Evolutionary conservation across 225 moss, liverwort and hornwort genomes (phyloP).

Genomic region (Sphagnum contortum): DNA sequence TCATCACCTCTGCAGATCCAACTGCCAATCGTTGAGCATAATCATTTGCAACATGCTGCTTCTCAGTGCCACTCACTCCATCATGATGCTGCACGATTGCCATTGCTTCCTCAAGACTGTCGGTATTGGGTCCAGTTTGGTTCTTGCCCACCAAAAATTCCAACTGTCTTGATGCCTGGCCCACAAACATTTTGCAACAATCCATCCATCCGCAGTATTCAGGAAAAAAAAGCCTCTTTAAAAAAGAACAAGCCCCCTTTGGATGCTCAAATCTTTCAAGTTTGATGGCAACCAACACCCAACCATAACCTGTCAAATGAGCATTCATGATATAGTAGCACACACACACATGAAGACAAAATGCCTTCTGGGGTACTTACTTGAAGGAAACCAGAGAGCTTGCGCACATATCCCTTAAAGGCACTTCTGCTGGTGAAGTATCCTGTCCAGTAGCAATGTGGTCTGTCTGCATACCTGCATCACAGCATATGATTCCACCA

Average conservation of each 20-base stretch:
- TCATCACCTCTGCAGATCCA: slow-evolving; percentile 66
- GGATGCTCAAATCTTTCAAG: too few relatives aligned
- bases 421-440: slow-evolving; percentile 86
- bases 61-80: slow-evolving; percentile 95
- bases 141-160: slow-evolving; percentile 74
- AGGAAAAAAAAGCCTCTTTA: too few relatives aligned
- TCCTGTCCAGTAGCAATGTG: slow-evolving; percentile 95
- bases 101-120: slow-evolving; percentile 82
- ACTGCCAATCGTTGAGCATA: slow-evolving; percentile 63
- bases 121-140: slow-evolving; percentile 64
- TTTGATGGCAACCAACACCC: too few relatives aligned
- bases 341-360: too few relatives aligned
- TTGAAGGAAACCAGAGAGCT: slow-evolving; percentile 72
- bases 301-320: too few relatives aligned
- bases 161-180: slow-evolving; percentile 88
- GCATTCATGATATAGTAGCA: too few relatives aligned
- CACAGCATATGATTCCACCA: background rate
- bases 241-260: too few relatives aligned
- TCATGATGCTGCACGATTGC: slow-evolving; percentile 96
- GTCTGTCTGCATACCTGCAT: slow-evolving; percentile 74
- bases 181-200: background rate
- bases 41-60: slow-evolving; percentile 89
- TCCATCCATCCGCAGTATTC: background rate
- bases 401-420: slow-evolving; percentile 89
- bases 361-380: slow-evolving; percentile 22